Evolutionary conservation across 2,329 filamentous ascomycete species (phyloP).

Genomic region (Thelonectria olida): DNA sequence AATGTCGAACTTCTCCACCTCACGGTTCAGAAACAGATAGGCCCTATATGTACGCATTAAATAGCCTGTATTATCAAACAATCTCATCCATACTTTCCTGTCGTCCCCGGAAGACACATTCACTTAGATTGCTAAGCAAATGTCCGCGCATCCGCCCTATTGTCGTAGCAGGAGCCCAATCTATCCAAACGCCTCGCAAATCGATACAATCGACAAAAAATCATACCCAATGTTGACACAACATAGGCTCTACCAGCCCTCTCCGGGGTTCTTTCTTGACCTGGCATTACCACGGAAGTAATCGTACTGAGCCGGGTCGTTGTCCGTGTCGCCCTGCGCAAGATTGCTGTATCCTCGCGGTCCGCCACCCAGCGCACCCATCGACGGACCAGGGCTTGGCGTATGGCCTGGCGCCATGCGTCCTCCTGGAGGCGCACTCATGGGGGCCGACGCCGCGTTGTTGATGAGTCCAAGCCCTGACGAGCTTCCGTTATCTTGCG

Average conservation of each 20-base stretch:
- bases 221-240: background rate
- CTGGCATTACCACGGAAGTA: conserved; percentile 59
- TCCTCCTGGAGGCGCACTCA: conserved; percentile 42
- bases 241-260: conserved; percentile 48
- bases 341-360: conserved; percentile 68
- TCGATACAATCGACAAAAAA: conserved; percentile 24
- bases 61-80: conserved; percentile 18
- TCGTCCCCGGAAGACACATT: conserved; percentile 7
- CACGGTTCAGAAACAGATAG: conserved; percentile 13
- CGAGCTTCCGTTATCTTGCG: conserved; percentile 61
- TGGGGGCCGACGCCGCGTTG: conserved; percentile 62
- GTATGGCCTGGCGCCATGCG: conserved; percentile 37
- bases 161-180: conserved; percentile 28
- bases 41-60: conserved; percentile 27
- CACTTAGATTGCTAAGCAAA: conserved; percentile 3
- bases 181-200: conserved; percentile 44
- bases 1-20: background rate
- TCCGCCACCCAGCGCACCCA: conserved; percentile 65
- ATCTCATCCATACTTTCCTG: background rate
- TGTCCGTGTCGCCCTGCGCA: conserved; percentile 59
- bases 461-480: conserved; percentile 62
- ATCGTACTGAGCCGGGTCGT: conserved; percentile 61
- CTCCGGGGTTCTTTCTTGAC: conserved; percentile 45
- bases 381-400: conserved; percentile 50
- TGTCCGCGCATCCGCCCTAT: conserved; percentile 10